Base-by-base conservation (phyloP, 495 filamentous ascomycete species). In the Annulohypoxylon nitens region DNA sequence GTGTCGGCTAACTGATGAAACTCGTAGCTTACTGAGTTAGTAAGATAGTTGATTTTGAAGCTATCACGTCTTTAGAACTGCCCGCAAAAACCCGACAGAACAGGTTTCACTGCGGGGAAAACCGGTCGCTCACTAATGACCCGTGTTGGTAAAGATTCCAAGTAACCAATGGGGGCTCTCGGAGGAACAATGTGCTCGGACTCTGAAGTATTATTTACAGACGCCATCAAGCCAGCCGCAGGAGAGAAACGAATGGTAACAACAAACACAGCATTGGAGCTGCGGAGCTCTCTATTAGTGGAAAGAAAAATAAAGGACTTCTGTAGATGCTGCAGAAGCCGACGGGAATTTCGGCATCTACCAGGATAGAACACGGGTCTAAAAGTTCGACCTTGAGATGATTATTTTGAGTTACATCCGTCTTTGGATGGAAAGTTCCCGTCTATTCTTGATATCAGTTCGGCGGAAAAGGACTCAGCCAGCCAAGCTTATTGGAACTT, bases 21-120 rank as follows among this genome's bases (percentile, higher is more conserved):
- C 55, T 47, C 61, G 30, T 39, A 47, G 37, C 26, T 30, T 43
- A 10, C 8, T 14, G 45, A 16, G n/a, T n/a, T 12, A 37, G 26
- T 11, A 33, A 30, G 26, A 58, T 41, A 37, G 39, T n/a, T 55
- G 59, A 61, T 64, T 71, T 62, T 64, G 70, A 69, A 67, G 62
- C 63, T 61, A 70, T 68, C 67, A 45, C 53, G 53, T 64, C 67
- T 71, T 75, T 11, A 37, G 59, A 11, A 18, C 4, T 43, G 67
- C 18, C 68, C 72, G 72, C 53, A 55, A 75, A 67, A 14, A 61
- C 72, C 72, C 72, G 72, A 71, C 20, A 39, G 1, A 60, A 61
- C 14, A 62, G 50, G 72, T 75, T 71, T 48, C 72, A 75, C 64
- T 64, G 72, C 67, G 72, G 72, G 64, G 67, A 26, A 64, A 34